Base-by-base conservation (phyloP, 805 yeast species). In the Yarrowia keelungensis region DNA sequence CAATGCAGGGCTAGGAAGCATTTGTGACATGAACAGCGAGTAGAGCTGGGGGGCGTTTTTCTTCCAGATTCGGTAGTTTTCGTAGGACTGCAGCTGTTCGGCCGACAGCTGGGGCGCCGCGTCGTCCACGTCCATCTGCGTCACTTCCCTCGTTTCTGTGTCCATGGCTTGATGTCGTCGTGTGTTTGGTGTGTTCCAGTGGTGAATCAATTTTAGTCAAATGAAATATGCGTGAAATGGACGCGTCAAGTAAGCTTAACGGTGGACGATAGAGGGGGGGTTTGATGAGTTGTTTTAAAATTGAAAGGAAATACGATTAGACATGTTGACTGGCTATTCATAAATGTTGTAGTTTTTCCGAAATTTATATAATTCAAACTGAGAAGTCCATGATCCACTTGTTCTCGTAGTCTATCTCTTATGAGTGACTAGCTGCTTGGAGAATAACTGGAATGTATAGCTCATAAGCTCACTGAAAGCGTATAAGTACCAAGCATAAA, bases 1-100 rank as follows among this genome's bases (percentile, higher is more conserved):
- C 56, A 85, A 73, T 8, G 89, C 85, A 5, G 91, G 91, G 90
- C 91, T 87, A 16, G 86, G 79, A 12, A 87, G 77, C 14, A 87
- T 78, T n/a, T 83, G 78, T 1, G 89, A 84, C 47, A 82, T 79
- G 38, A 87, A 74, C 54, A 83, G 80, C 70, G 84, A 86, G 75
- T 87, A 87, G 22, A 87, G 75, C 46, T 82, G 79, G 8, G 85
- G 87, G 0, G 87, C 77, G 72, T 87, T 87, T 72, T 87, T 88
- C 79, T 87, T 86, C 89, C 89, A 87, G n/a, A 80, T 77, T 14
- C 82, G 76, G 75, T 85, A 86, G 32, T 59, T 59, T 32, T 45
- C 65, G 51, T 59, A 59, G 16, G 65, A 39, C 16, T 8, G 38
- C 35, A 59, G 51, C 42, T 59, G 65, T 19, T 59, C 42, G 16